Evolutionary conservation across 2,329 filamentous ascomycete species (phyloP), one percentile per base, ranked within the genome.

Genomic region (Amauroascus niger): DNA sequence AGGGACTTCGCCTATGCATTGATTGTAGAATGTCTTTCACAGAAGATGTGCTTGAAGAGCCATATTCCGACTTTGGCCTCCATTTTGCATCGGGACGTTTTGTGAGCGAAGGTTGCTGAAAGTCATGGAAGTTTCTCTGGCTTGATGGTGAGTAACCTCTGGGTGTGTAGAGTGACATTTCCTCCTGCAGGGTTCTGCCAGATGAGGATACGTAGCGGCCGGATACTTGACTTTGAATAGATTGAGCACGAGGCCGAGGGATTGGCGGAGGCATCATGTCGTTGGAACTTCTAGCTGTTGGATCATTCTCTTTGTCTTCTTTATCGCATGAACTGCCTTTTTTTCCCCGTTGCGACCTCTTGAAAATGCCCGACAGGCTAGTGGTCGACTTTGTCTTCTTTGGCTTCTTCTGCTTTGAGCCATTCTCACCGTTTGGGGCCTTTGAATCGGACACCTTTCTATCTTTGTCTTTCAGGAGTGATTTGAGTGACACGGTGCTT

Each of bases 351-450:
- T 83, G 77, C 8, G 87, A 88, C 54, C 85, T 83, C 54, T 82
- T 82, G 49, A 95, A 78, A 52, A 96, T 78, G 3, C 79, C 82
- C 0, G 82, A 81, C n/a, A 97, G 76, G 65, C 89, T 94, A 30
- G 86, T 86, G 2, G 86, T 79, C 0, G 90, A 95, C 69, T 91
- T 95, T 35, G 80, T 80, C 74, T 91, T 94, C 68, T 81, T 82
- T 3, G 76, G 74, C 54, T 73, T 78, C 50, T 61, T 64, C 26
- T 66, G 65, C n/a, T 71, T 67, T 35, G 62, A 59, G 11, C 61
- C 54, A 61, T 69, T 62, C 53, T 68, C 54, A 49, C 62, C 64
- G 2, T 63, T 59, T n/a, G 59, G 48, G 37, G 67, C 66, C 37
- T 64, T 67, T 24, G 63, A 52, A 48, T 66, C 67, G 16, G 55